Conservation (phyloP, 2,329 filamentous ascomycete genomes). For the Apiospora phragmitis region DNA sequence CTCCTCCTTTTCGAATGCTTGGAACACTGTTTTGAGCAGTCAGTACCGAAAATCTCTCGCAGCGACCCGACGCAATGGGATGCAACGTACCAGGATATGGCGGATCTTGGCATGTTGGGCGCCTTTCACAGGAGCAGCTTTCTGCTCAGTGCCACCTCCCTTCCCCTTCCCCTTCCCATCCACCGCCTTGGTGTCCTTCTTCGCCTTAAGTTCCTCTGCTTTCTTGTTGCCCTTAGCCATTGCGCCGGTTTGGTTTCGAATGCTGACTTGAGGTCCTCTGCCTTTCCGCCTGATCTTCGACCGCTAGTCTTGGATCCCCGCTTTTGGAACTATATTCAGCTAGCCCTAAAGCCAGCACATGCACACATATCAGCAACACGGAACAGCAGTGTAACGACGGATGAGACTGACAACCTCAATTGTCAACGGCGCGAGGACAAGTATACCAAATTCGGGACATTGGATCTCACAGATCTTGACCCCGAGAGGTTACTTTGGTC, state of each 20-base stretch:
- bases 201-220: constrained; percentile 20
- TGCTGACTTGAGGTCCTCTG: not conserved
- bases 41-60: not conserved
- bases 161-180: constrained; percentile 39
- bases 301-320: not conserved
- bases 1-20: constrained; percentile 15
- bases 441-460: not conserved
- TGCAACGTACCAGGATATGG: constrained; percentile 60
- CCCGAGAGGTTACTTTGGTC: not conserved
- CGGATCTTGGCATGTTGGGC: constrained; percentile 72
- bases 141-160: constrained; percentile 24
- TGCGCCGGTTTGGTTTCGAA: not conserved
- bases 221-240: constrained; percentile 24
- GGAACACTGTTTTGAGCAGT: constrained; percentile 5
- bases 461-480: not conserved
- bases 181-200: constrained; percentile 27
- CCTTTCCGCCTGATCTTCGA: not conserved
- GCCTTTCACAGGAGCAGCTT: constrained; percentile 48
- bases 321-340: constrained; percentile 25
- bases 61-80: not conserved
- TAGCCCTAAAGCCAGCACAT: constrained; percentile 15
- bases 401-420: not conserved
- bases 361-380: not conserved
- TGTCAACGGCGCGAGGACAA: not conserved
- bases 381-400: not conserved